Base-by-base conservation (phyloP, 805 yeast genomes). In the Barnettozyma pratensis region DNA sequence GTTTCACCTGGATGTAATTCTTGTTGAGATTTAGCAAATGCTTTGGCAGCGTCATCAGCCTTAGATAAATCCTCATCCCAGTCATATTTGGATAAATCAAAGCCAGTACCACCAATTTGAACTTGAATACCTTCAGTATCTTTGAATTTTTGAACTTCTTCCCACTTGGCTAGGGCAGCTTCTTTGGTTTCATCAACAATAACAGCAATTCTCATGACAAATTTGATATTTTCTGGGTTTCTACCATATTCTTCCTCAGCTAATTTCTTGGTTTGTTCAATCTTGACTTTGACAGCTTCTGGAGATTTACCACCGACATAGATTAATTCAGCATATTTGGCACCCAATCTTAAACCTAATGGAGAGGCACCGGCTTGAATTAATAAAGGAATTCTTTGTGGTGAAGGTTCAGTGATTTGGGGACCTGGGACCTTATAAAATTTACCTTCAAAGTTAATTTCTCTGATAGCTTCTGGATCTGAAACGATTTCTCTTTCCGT, bases 281-380 rank as follows among this genome's bases (percentile, higher is more conserved):
- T 47, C n/a, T 52, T 54, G 9, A 50, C 58, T 7, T 55, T 58
- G 35, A 65, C 57, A 10, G 43, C 50, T 39, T 59, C 62, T 8
- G 72, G 68, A 27, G 67, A 55, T 42, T 61, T 59, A 25, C 61
- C 61, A 26, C 63, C 57, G 14, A 69, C 60, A 49, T 69, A 69
- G 14, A 69, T 65, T 7, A 58, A 64, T 48, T 69, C 74, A 4
- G 71, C 74, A 52, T 68, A 61, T 44, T 61, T 60, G 25, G 74
- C 72, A 30, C 71, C 74, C 52, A 66, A 66, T 9, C 63, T 61
- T 38, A 60, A 56, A 6, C 74, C 74, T 11, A 56, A 57, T 27
- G 59, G 55, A 19, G 73, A 69, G 34, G 70, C 58, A 9, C 74
- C 74, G 2, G 74, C 74, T 51, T 69, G 74, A 36, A 69, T 58